Evolutionary conservation across 495 filamentous ascomycete genomes (phyloP).

Genomic region (Talaromyces thailandensis): DNA sequence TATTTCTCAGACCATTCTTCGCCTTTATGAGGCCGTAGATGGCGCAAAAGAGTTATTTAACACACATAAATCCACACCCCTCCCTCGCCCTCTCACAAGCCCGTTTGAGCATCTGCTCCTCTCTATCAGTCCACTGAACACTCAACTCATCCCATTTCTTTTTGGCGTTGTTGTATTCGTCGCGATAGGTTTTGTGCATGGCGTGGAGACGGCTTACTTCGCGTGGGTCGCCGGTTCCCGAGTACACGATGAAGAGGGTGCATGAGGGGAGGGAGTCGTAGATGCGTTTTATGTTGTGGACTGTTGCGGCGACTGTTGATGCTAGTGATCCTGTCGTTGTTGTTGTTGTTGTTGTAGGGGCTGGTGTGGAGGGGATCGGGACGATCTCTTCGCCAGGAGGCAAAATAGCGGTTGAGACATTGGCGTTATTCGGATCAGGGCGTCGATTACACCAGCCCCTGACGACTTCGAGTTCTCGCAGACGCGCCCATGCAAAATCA

Average conservation of each 20-base stretch:
- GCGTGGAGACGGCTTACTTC: conserved; percentile 64
- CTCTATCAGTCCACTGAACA: conserved; percentile 84
- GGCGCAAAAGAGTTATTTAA: conserved; percentile 45
- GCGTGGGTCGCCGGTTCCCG: conserved; percentile 79
- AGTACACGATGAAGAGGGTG: conserved; percentile 82
- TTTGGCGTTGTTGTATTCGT: conserved; percentile 59
- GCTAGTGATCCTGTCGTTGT: conserved; percentile 21
- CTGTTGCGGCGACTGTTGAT: conserved; percentile 36
- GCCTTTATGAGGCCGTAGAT: neutral
- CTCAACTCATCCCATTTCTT: conserved; percentile 83
- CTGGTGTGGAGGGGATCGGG: conserved; percentile 8
- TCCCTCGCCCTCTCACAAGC: conserved; percentile 62
- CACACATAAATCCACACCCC: conserved; percentile 73
- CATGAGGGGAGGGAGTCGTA: conserved; percentile 70
- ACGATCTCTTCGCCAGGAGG: conserved; percentile 19
- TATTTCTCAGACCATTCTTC: neutral
- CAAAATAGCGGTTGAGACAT: conserved; percentile 38
- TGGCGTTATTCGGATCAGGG: conserved; percentile 37
- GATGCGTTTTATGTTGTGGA: conserved; percentile 54
- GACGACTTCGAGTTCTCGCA: conserved; percentile 73
- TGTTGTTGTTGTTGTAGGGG: too few species aligned
- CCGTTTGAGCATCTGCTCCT: conserved; percentile 68
- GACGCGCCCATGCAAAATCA: conserved; percentile 82
- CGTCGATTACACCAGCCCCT: conserved; percentile 72
- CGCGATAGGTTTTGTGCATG: conserved; percentile 62